Evolutionary conservation across 2,329 filamentous ascomycete genomes (phyloP).

Genomic region (Cladosporium sp.): DNA sequence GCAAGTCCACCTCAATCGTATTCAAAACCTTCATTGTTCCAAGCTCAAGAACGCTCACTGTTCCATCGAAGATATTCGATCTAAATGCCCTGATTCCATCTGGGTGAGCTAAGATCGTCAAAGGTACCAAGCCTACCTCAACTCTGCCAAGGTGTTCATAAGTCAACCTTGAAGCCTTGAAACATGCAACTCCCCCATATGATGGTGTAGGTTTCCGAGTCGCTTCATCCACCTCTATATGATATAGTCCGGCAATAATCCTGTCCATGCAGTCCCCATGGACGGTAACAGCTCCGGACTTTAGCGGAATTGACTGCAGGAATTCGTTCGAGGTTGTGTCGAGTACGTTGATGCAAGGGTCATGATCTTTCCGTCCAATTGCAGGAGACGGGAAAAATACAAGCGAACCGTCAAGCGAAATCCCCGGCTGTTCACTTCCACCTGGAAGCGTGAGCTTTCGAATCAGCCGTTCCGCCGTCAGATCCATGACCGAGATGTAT

Average conservation of each 20-base stretch:
- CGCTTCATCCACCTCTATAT: background rate
- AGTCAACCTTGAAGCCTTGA: background rate
- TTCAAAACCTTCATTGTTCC: constrained; percentile 3
- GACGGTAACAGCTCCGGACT: background rate
- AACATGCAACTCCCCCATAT: background rate
- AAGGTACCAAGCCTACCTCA: constrained; percentile 10
- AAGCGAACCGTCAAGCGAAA: background rate
- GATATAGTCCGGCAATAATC: background rate
- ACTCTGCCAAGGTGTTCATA: constrained; percentile 7
- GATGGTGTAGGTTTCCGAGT: constrained; percentile 1
- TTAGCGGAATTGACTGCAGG: background rate
- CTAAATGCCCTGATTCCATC: constrained; percentile 9
- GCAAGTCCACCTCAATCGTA: constrained; percentile 11
- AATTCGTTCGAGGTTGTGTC: background rate
- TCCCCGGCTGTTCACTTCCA: constrained; percentile 4
- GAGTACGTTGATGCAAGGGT: constrained; percentile 3
- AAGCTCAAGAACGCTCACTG: constrained; percentile 10
- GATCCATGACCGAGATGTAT: constrained; percentile 2
- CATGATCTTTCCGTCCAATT: background rate
- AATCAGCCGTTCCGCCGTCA: background rate
- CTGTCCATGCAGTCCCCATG: background rate
- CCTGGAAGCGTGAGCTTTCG: background rate
- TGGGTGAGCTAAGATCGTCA: constrained; percentile 10
- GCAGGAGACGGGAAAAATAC: background rate
- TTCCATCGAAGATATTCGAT: constrained; percentile 13